These are phyloP conservation scores for Aspergillaceae sp. DNA, from an alignment of 2,329 filamentous ascomycete species.

Conservation along the genomic window DNA sequence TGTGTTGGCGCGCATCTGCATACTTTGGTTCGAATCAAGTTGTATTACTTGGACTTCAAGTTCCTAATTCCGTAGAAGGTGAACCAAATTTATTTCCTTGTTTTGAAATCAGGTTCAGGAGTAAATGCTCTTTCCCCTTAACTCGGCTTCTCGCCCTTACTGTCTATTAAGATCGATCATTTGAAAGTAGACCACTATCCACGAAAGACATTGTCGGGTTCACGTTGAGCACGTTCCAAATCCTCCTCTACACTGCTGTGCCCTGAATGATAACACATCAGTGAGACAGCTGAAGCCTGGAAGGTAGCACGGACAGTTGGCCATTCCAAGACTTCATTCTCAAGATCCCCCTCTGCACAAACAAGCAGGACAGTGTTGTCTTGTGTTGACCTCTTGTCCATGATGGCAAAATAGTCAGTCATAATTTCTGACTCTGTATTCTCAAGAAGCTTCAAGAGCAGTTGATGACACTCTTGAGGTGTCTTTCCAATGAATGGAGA, in stretches of 20 bases:
- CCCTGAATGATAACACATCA: slow-evolving; percentile 1
- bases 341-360: neutral
- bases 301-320: slow-evolving; percentile 1
- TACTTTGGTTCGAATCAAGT: no score
- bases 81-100: no score
- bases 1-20: no score
- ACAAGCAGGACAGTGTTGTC: slow-evolving; percentile 1
- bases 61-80: no score
- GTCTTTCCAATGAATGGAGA: slow-evolving; percentile 1
- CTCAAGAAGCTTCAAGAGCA: slow-evolving; percentile 1
- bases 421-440: slow-evolving; percentile 1
- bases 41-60: no score
- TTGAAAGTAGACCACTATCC: neutral
- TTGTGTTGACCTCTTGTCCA: slow-evolving; percentile 1
- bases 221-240: neutral
- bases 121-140: neutral
- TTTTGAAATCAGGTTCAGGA: no score
- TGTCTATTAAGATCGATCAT: neutral
- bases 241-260: neutral
- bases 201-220: slow-evolving; percentile 1
- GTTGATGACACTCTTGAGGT: slow-evolving; percentile 1
- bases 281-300: neutral
- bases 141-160: neutral
- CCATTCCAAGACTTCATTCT: neutral
- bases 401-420: neutral